phyloP scores from a whole-genome alignment of 768 basidiomycete genomes.

The Lentinula aciculospora region DNA sequence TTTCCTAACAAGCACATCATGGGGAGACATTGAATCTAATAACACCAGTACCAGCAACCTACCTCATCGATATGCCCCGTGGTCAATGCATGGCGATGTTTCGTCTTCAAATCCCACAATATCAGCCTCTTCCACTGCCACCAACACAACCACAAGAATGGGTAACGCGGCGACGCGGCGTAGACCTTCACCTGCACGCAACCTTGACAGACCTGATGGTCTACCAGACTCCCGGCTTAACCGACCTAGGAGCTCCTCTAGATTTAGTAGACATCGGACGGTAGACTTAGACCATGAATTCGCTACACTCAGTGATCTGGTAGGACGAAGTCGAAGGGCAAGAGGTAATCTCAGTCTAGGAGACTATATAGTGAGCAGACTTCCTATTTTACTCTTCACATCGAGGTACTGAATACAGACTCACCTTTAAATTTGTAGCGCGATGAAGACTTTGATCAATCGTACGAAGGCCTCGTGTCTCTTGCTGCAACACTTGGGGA shows the following conservation, averaged over 20 bases:
- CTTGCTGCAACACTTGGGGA: constrained; percentile 61
- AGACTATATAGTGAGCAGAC: constrained; percentile 48
- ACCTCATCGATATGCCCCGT: constrained; percentile 3
- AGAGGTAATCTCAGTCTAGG: constrained; percentile 21
- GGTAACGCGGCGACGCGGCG: constrained; percentile 2
- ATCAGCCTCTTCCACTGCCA: background rate
- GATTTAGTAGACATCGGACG: constrained; percentile 2
- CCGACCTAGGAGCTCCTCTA: background rate
- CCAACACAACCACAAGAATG: background rate
- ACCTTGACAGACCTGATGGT: background rate
- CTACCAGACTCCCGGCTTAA: background rate
- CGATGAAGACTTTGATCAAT: constrained; percentile 72
- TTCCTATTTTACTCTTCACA: background rate
- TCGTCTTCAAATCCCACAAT: background rate
- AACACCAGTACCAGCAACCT: background rate
- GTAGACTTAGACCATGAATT: background rate
- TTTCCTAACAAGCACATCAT: constrained; percentile 9
- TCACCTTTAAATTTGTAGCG: constrained; percentile 35
- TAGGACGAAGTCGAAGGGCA: constrained; percentile 9
- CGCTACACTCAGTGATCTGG: background rate
- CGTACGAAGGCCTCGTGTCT: constrained; percentile 64
- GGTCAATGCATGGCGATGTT: background rate
- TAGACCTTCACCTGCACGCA: background rate
- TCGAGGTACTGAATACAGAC: constrained; percentile 4
- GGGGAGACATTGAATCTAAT: constrained; percentile 14